Percentiles rank a stretch among this genome's conserved stretches.
phyloP scores from a whole-genome alignment of 1,284 basidiomycete genomes.

The Athelia psychrophila region DNA sequence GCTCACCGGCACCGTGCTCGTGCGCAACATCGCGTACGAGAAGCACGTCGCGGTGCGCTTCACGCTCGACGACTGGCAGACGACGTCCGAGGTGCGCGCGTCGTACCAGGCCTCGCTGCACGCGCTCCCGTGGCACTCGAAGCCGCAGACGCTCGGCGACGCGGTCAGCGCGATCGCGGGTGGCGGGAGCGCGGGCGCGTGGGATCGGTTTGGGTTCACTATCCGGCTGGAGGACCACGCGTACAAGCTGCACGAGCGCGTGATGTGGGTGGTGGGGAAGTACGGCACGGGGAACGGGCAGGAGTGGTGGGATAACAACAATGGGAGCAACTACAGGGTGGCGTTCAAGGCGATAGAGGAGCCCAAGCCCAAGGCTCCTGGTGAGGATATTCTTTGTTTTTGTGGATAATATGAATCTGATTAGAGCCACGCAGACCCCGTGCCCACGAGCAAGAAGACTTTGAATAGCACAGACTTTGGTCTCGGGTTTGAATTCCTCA shows the following conservation, averaged over 20 bases:
- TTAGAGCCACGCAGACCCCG: not conserved
- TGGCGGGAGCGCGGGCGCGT: constrained; percentile 23
- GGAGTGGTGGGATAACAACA: constrained; percentile 91
- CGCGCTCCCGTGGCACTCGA: constrained; percentile 33
- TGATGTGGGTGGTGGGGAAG: constrained; percentile 64
- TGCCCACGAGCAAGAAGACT: not conserved
- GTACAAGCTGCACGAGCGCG: constrained; percentile 59
- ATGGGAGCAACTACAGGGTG: constrained; percentile 75
- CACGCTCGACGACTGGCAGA: constrained; percentile 93
- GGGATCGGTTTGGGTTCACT: constrained; percentile 59
- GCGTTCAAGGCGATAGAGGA: constrained; percentile 35
- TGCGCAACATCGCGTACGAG: constrained; percentile 84
- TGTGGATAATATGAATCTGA: not conserved
- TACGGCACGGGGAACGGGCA: constrained; percentile 44
- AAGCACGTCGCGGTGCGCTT: constrained; percentile 88
- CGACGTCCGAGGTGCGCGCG: constrained; percentile 83
- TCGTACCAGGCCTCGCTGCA: constrained; percentile 57
- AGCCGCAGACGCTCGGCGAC: constrained; percentile 27
- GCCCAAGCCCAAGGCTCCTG: not conserved
- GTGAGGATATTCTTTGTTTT: not conserved
- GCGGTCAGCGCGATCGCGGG: constrained; percentile 17
- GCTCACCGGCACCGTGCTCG: constrained; percentile 68
- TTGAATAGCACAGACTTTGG: no score
- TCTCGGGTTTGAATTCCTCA: not conserved
- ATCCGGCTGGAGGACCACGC: constrained; percentile 79